phyloP scores from a whole-genome alignment of 805 yeast genomes.

The Yarrowia porcina region DNA sequence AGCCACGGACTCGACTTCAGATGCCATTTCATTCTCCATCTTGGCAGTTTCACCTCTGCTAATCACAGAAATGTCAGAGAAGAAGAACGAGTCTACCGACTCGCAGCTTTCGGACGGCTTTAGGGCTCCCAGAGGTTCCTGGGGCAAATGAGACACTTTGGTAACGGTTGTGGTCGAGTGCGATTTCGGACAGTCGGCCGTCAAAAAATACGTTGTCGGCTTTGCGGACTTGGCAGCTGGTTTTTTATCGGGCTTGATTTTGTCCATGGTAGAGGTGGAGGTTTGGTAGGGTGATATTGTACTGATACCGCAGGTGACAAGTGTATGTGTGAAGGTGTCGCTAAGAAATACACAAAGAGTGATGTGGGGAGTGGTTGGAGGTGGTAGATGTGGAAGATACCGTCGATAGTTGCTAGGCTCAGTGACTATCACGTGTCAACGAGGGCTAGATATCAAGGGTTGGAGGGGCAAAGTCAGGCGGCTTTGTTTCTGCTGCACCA shows the following conservation, averaged over 20 bases:
- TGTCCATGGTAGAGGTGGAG: not conserved
- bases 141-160: conserved; percentile 7
- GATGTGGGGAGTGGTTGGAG: too few relatives aligned
- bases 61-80: not conserved
- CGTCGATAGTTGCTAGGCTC: too few relatives aligned
- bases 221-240: not conserved
- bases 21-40: not conserved
- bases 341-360: too few relatives aligned
- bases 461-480: conserved; percentile 21
- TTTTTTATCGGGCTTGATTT: not conserved
- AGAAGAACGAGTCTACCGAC: conserved; percentile 33
- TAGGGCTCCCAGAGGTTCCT: not conserved
- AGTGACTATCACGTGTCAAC: not conserved
- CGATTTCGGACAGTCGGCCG: conserved; percentile 21
- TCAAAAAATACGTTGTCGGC: conserved; percentile 18
- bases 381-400: too few relatives aligned
- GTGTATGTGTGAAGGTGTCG: too few relatives aligned
- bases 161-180: conserved; percentile 22
- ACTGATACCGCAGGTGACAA: not conserved
- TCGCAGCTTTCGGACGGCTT: conserved; percentile 10
- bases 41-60: not conserved
- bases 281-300: too few relatives aligned
- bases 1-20: too few relatives aligned
- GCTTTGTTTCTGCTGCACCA: conserved; percentile 19
- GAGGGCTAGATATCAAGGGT: not conserved